These are phyloP conservation scores for Penicillium sp. DNA, from an alignment of 2,329 filamentous ascomycete species.

Conservation along the genomic window DNA sequence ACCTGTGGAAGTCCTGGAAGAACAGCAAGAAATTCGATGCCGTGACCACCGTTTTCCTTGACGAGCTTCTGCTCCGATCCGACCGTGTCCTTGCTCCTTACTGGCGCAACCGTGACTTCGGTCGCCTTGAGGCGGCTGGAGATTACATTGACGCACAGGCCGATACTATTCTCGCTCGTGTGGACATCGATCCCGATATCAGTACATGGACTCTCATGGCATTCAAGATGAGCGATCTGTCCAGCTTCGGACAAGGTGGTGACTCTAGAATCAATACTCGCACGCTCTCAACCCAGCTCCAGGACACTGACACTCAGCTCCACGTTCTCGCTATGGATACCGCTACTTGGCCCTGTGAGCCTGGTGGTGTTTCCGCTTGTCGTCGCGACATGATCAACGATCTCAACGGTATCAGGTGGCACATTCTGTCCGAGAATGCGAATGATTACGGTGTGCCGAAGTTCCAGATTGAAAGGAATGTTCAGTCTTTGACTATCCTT, in stretches of 20 bases:
- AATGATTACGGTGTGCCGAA: conserved; percentile 5
- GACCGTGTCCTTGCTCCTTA: conserved; percentile 2
- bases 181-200: conserved; percentile 3
- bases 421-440: conserved; percentile 2
- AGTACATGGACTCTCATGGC: conserved; percentile 3
- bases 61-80: conserved; percentile 1
- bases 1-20: conserved; percentile 3
- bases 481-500: conserved; percentile 1
- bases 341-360: conserved; percentile 3
- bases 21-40: conserved; percentile 1
- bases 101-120: conserved; percentile 3
- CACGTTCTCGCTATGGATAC: conserved; percentile 7
- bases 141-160: conserved; percentile 1
- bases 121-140: neutral
- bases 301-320: conserved; percentile 4
- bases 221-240: conserved; percentile 3
- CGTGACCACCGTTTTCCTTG: conserved; percentile 1
- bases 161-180: conserved; percentile 2
- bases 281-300: conserved; percentile 1
- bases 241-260: conserved; percentile 1
- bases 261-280: conserved; percentile 4
- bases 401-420: conserved; percentile 2
- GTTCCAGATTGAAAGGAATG: conserved; percentile 4
- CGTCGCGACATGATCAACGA: conserved; percentile 6
- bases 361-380: conserved; percentile 3